Conservation (phyloP, 495 filamentous ascomycete genomes). For the Trichocladium antarcticum region DNA sequence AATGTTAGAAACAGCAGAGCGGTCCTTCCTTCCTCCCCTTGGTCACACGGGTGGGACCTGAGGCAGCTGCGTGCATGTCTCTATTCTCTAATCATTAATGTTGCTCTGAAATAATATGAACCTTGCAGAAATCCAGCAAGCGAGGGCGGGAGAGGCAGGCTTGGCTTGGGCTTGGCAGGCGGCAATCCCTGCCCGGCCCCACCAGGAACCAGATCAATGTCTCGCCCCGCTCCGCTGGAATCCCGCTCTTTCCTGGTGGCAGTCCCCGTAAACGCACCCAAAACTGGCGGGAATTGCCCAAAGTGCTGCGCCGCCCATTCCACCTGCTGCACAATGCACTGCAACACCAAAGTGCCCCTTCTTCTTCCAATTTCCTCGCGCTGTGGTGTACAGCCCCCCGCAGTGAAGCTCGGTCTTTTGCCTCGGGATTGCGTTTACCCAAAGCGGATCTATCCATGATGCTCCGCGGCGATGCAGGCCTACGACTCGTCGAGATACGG, state of each 20-base stretch:
- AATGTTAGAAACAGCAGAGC: background rate
- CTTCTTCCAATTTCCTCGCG: background rate
- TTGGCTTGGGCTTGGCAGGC: no score
- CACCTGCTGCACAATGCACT: background rate
- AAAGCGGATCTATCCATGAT: background rate
- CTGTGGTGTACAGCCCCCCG: no score
- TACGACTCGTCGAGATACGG: conserved; percentile 9
- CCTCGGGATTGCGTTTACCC: no score
- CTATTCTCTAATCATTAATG: background rate
- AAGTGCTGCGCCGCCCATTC: conserved; percentile 5
- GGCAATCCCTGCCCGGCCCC: background rate
- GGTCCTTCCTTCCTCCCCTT: background rate
- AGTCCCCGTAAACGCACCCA: background rate
- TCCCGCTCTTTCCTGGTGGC: conserved; percentile 7
- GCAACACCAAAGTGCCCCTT: background rate
- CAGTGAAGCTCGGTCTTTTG: no score
- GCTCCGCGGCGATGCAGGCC: background rate
- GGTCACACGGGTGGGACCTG: background rate
- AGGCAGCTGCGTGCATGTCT: background rate
- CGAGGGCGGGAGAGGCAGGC: background rate
- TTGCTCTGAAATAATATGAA: background rate
- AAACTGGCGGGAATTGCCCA: conserved; percentile 4
- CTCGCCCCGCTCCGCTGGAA: background rate
- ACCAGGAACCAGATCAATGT: background rate
- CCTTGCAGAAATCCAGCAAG: background rate